Conservation (phyloP, 208 protist genomes). For the Wallacemonas sp. region DNA sequence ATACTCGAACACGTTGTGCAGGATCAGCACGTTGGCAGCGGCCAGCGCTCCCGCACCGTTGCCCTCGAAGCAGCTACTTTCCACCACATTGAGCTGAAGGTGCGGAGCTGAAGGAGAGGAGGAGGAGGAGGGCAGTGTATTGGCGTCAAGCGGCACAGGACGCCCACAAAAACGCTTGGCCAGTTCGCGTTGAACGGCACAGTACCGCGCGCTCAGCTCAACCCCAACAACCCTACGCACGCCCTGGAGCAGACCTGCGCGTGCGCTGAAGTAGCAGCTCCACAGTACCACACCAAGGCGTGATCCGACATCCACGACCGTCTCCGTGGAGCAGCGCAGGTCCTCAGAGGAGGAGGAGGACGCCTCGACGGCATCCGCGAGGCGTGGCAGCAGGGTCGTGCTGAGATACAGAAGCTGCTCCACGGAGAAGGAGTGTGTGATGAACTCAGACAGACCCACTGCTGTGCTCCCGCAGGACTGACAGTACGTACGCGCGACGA, state of each 20-base stretch:
- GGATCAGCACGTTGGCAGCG: conserved; percentile 58
- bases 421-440: conserved; percentile 84
- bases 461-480: conserved; percentile 51
- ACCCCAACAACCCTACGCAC: conserved; percentile 28
- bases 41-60: conserved; percentile 36
- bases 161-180: conserved; percentile 31
- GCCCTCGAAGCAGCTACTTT: conserved; percentile 69
- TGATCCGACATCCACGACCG: conserved; percentile 75
- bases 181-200: conserved; percentile 26
- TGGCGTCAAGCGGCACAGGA: background rate
- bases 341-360: background rate
- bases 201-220: conserved; percentile 33
- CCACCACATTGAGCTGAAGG: conserved; percentile 35
- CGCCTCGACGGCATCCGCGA: background rate
- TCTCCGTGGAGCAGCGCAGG: conserved; percentile 11
- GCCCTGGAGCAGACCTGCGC: conserved; percentile 31
- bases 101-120: background rate
- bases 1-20: conserved; percentile 92
- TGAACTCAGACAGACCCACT: conserved; percentile 63
- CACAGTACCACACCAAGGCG: conserved; percentile 72
- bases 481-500: conserved; percentile 72
- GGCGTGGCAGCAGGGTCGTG: conserved; percentile 54
- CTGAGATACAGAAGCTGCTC: conserved; percentile 80
- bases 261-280: conserved; percentile 51
- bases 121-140: background rate